These are phyloP conservation scores for Yamadazyma atmosphaerica DNA, from an alignment of 1,139 yeast genomes.

Conservation along the genomic window DNA sequence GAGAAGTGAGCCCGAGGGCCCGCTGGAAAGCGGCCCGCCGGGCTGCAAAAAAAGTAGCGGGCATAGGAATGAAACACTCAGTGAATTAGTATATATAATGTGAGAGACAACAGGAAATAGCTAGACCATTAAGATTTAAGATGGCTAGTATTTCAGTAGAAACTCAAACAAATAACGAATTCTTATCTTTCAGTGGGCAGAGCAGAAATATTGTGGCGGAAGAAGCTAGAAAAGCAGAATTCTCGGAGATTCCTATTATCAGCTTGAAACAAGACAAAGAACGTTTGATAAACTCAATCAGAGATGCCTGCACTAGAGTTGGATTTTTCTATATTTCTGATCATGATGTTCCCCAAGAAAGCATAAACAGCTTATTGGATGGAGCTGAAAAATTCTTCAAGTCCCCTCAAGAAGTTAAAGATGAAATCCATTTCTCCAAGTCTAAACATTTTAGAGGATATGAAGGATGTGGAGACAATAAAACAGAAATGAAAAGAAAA, in stretches of 20 bases:
- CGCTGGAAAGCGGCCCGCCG: not conserved
- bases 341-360: conserved; percentile 13
- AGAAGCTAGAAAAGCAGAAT: conserved; percentile 13
- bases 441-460: conserved; percentile 17
- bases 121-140: not conserved
- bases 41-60: not conserved
- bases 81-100: not conserved
- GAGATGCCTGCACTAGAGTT: conserved; percentile 16
- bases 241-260: conserved; percentile 16
- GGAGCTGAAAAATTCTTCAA: conserved; percentile 14
- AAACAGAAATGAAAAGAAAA: conserved; percentile 14
- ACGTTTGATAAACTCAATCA: conserved; percentile 9
- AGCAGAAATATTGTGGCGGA: conserved; percentile 10
- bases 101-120: not conserved
- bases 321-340: conserved; percentile 16
- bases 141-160: conserved; percentile 2
- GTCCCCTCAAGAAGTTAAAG: conserved; percentile 11
- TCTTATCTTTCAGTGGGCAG: conserved; percentile 14
- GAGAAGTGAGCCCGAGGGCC: conserved; percentile 2
- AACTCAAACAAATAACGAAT: conserved; percentile 6
- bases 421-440: conserved; percentile 16
- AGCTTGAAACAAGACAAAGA: conserved; percentile 10
- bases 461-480: conserved; percentile 17
- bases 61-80: not conserved
- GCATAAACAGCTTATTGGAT: conserved; percentile 9